phyloP scores from a whole-genome alignment of 148 eudicot species.

The Agrostemma githago region DNA sequence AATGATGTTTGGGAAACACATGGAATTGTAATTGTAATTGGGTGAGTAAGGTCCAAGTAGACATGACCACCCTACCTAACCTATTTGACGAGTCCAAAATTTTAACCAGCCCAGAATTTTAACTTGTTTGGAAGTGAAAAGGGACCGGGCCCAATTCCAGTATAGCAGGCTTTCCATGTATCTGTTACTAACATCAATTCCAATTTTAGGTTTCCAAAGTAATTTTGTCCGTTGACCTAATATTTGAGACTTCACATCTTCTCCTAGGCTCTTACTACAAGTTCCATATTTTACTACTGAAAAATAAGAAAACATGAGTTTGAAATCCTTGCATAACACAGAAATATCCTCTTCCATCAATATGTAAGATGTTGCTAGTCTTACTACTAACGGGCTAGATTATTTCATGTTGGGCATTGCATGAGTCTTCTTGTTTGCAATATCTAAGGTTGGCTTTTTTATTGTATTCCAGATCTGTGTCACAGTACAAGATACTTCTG shows the following conservation, averaged over 20 bases:
- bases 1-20: no score
- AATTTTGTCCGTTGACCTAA: neutral
- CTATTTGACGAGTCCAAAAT: no score
- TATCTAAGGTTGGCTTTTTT: neutral
- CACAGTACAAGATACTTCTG: constrained; percentile 74
- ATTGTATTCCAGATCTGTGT: constrained; percentile 55
- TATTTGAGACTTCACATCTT: neutral
- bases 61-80: no score
- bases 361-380: neutral
- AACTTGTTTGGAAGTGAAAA: no score
- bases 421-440: neutral
- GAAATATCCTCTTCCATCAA: neutral
- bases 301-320: neutral
- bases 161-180: no score
- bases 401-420: neutral
- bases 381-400: neutral
- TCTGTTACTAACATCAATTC: no score
- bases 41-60: no score
- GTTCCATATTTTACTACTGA: neutral
- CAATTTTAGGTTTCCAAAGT: neutral
- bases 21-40: no score
- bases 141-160: no score
- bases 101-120: no score
- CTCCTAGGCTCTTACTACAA: neutral
- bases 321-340: neutral